phyloP scores from a whole-genome alignment of 768 basidiomycete genomes.

The Lyophyllum atratum region DNA sequence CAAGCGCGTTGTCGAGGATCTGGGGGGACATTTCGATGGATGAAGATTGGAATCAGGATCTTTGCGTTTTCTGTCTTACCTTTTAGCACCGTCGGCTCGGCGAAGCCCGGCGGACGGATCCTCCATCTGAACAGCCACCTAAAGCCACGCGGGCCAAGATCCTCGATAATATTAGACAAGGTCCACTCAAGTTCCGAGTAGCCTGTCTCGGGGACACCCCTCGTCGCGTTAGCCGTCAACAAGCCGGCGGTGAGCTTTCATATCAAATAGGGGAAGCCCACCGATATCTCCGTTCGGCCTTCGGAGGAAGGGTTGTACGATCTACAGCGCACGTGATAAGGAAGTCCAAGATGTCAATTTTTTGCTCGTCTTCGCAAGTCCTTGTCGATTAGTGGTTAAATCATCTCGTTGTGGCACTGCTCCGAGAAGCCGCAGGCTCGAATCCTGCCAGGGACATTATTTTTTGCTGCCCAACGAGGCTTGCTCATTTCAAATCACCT shows the following conservation, averaged over 20 bases:
- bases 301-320: not conserved
- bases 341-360: too few relatives aligned
- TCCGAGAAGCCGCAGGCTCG: constrained; percentile 28
- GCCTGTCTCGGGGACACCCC: not conserved
- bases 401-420: constrained; percentile 23
- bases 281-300: not conserved
- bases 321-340: too few relatives aligned
- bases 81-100: constrained; percentile 11
- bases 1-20: constrained; percentile 78
- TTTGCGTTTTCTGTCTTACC: constrained; percentile 4
- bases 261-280: not conserved
- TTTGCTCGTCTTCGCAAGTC: constrained; percentile 11
- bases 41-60: constrained; percentile 7
- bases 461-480: too few relatives aligned
- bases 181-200: not conserved
- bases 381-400: constrained; percentile 26
- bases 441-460: constrained; percentile 25
- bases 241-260: not conserved
- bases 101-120: constrained; percentile 21
- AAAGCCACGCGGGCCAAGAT: not conserved
- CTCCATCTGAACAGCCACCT: not conserved
- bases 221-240: not conserved
- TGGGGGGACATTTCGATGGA: constrained; percentile 36
- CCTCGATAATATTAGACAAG: not conserved
- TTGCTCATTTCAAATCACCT: too few relatives aligned